Percentiles rank a stretch among this genome's conserved stretches.
Evolutionary conservation across 2,329 filamentous ascomycete species (phyloP).

Genomic region (Botryotinia globosa): DNA sequence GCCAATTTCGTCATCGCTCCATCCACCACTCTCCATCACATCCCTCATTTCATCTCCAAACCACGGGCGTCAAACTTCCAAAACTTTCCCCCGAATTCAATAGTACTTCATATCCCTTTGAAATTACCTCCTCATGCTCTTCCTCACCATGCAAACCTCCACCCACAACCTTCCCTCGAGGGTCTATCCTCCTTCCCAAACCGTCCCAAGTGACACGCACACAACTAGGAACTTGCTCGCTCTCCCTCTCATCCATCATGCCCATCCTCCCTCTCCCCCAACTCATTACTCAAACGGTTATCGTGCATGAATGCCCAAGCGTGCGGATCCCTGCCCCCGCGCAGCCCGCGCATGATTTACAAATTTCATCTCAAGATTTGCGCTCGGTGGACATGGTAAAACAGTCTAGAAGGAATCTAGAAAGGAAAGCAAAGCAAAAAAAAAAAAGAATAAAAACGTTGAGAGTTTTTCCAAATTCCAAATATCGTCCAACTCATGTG

Average conservation of each 20-base stretch:
- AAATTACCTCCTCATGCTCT: constrained; percentile 18
- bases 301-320: constrained; percentile 14
- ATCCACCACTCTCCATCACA: neutral
- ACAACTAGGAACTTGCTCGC: constrained; percentile 3
- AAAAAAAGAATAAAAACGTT: no score
- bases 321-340: constrained; percentile 2
- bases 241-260: constrained; percentile 9
- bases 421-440: neutral
- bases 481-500: neutral
- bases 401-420: constrained; percentile 2
- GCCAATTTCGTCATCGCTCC: constrained; percentile 11
- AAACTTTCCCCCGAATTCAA: neutral
- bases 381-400: constrained; percentile 4
- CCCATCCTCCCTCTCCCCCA: neutral
- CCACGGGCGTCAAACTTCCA: neutral
- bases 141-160: neutral
- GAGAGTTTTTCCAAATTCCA: neutral
- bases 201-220: neutral
- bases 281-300: no score
- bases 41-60: neutral
- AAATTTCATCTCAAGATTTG: constrained; percentile 7
- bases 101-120: neutral
- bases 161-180: neutral
- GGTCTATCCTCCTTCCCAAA: neutral
- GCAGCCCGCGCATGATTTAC: constrained; percentile 10